phyloP scores from a whole-genome alignment of 2,329 filamentous ascomycete genomes.

The Fusarium domesticum region DNA sequence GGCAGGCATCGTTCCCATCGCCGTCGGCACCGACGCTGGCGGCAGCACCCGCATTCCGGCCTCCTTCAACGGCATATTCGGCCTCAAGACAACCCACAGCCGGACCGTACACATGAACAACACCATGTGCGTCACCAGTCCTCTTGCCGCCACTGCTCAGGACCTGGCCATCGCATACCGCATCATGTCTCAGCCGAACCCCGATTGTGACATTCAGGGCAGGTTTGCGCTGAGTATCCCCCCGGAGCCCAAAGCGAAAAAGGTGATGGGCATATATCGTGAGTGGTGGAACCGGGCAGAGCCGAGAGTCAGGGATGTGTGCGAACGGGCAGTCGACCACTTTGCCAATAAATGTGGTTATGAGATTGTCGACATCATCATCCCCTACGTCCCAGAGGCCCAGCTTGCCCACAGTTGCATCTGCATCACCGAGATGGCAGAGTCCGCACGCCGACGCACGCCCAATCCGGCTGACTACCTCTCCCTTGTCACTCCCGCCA shows the following conservation, averaged over 20 bases:
- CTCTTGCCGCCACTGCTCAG: slow-evolving; percentile 70
- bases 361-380: slow-evolving; percentile 54
- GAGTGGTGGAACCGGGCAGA: slow-evolving; percentile 52
- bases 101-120: slow-evolving; percentile 58
- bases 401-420: slow-evolving; percentile 75
- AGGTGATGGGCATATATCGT: slow-evolving; percentile 69
- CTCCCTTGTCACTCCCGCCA: slow-evolving; percentile 59
- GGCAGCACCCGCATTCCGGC: slow-evolving; percentile 73
- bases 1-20: slow-evolving; percentile 70
- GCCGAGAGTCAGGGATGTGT: slow-evolving; percentile 58
- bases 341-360: slow-evolving; percentile 51
- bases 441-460: slow-evolving; percentile 42
- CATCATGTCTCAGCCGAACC: slow-evolving; percentile 71
- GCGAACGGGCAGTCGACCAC: slow-evolving; percentile 59
- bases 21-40: slow-evolving; percentile 72
- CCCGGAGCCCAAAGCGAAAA: slow-evolving; percentile 43
- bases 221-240: slow-evolving; percentile 60
- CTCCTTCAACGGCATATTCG: slow-evolving; percentile 75
- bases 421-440: slow-evolving; percentile 69
- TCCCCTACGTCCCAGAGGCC: slow-evolving; percentile 66
- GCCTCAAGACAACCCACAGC: slow-evolving; percentile 75
- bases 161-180: slow-evolving; percentile 83
- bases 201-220: slow-evolving; percentile 56
- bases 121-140: slow-evolving; percentile 63
- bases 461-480: slow-evolving; percentile 49